Evolutionary conservation across 2,329 filamentous ascomycete species (phyloP).

Genomic region (Fusarium subtropicale): DNA sequence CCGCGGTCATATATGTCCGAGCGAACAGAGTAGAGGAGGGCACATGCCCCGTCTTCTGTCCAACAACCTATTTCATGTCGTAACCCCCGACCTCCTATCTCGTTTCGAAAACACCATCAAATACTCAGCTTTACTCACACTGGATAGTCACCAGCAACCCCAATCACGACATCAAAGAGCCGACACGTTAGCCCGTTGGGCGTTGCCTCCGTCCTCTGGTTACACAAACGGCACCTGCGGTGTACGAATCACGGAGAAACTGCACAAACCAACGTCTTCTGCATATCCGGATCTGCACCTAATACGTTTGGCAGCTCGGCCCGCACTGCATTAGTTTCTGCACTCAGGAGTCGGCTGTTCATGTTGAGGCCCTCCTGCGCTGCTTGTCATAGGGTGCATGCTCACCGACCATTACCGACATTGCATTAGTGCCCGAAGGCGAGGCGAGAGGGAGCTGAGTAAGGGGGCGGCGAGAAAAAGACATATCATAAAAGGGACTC

Average conservation of each 20-base stretch:
- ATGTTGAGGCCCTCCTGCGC: constrained; percentile 26
- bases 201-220: constrained; percentile 7
- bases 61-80: not conserved
- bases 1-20: not conserved
- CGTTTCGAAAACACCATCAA: constrained; percentile 1
- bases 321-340: constrained; percentile 34
- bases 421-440: constrained; percentile 21
- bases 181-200: constrained; percentile 17
- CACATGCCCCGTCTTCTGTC: not conserved
- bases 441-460: not conserved
- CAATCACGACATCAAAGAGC: constrained; percentile 20
- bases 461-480: constrained; percentile 2
- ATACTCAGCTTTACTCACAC: not conserved
- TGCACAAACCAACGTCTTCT: constrained; percentile 1
- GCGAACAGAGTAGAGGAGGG: constrained; percentile 1
- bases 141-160: constrained; percentile 4
- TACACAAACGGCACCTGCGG: constrained; percentile 20
- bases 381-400: constrained; percentile 24
- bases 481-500: not conserved
- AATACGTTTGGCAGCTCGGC: constrained; percentile 30
- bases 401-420: constrained; percentile 20
- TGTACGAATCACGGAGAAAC: constrained; percentile 4
- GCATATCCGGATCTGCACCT: constrained; percentile 13
- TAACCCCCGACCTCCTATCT: not conserved
- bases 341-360: constrained; percentile 13